Base-by-base conservation (phyloP, 2,329 filamentous ascomycete species). In the Pseudogymnoascus sp. region DNA sequence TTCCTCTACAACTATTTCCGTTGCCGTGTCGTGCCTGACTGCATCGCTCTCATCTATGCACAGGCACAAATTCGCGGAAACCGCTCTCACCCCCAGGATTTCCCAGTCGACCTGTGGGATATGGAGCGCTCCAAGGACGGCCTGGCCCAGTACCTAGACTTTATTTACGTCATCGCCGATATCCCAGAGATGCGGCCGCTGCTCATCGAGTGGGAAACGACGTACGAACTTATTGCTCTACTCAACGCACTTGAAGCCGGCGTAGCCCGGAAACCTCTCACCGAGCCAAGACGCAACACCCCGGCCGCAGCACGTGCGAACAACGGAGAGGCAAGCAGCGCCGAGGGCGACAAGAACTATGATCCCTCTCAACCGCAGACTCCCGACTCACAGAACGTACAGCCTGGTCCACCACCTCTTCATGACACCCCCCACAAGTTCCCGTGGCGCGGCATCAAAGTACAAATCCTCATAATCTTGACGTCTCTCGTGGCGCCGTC, bases 81-180 rank as follows among this genome's bases (percentile, higher is more conserved):
- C 33, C 81, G 86, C 61, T 85, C 87, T 14, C 84, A 93, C 63
- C 86, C 90, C 0, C 86, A 90, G 64, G 92, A 97, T 69, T 97
- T 97, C 69, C 93, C 93, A 0, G 86, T 97, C 1, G 95, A 97
- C 69, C 83, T 92, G 54, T 97, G 93, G 93, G 93, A 97, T 69
- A 96, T 97, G 88, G 93, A 97, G 72, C 86, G 93, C 12, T 93
- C 95, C 62, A 96, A 96, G 72, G 93, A 97, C 70, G 93, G 93
- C 0, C 85, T 97, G 1, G 91, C 92, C 59, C 92, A 97, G 73
- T 96, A 96, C 70, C 84, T 97, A 1, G 92, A 97, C 68, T 96
- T 97, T 72, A 88, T 97, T 60, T 91, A 89, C 14, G 92, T 94
- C 0, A 84, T 96, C 28, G 92, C 90, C 0, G 92, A 96, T 70